phyloP scores from a whole-genome alignment of 164 flowering plant genomes.

The Nelumbo lutea region DNA sequence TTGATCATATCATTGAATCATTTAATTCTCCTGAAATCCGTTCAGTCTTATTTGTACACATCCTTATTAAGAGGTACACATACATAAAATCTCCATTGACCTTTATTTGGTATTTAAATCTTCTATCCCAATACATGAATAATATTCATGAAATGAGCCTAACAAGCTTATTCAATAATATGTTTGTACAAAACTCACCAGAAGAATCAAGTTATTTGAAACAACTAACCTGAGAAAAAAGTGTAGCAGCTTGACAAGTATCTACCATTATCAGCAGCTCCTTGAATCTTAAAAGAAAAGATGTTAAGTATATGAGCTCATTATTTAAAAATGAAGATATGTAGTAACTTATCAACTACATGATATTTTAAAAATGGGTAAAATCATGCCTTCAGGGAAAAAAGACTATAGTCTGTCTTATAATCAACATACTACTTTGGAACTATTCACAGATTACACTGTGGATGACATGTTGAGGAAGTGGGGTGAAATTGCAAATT shows the following conservation, averaged over 20 bases:
- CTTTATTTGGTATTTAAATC: too few species aligned
- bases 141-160: too few species aligned
- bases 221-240: conserved; percentile 69
- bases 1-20: too few species aligned
- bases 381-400: conserved; percentile 1
- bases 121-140: too few species aligned
- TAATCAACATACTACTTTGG: not conserved
- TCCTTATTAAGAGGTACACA: too few species aligned
- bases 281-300: conserved; percentile 60
- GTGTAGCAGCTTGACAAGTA: conserved; percentile 99
- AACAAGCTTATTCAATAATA: too few species aligned
- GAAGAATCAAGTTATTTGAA: not conserved
- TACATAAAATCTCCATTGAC: too few species aligned
- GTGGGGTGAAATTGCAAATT: too few species aligned
- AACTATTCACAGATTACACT: not conserved
- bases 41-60: too few species aligned
- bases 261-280: conserved; percentile 98
- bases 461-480: too few species aligned
- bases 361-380: not conserved
- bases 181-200: too few species aligned
- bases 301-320: conserved; percentile 1
- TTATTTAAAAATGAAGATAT: not conserved
- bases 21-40: too few species aligned
- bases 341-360: not conserved
- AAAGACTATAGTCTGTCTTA: not conserved